These are phyloP conservation scores for Arthroderma sp. DNA, from an alignment of 2,329 filamentous ascomycete genomes.

Conservation along the genomic window DNA sequence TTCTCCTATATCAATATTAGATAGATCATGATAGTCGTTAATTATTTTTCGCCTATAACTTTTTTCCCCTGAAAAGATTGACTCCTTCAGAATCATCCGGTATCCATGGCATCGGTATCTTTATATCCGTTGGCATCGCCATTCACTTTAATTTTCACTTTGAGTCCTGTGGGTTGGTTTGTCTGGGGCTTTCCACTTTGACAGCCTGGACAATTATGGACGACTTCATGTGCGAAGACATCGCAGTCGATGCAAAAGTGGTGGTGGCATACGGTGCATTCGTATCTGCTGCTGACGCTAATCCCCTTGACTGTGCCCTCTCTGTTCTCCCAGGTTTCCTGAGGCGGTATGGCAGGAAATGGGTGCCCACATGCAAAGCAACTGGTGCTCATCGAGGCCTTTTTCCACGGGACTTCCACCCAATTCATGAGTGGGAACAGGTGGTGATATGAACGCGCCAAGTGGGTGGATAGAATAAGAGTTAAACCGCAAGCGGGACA, in stretches of 20 bases:
- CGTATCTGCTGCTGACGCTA: constrained; percentile 77
- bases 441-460: constrained; percentile 87
- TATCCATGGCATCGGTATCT: constrained; percentile 10
- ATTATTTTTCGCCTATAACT: too few species aligned
- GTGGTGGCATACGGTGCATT: constrained; percentile 69
- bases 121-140: constrained; percentile 2
- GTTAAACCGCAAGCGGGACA: constrained; percentile 87
- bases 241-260: constrained; percentile 99
- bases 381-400: constrained; percentile 47
- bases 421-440: constrained; percentile 83
- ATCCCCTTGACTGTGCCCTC: constrained; percentile 44
- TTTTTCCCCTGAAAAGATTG: too few species aligned
- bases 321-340: constrained; percentile 21
- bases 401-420: constrained; percentile 74
- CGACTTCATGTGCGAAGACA: constrained; percentile 81
- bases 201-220: constrained; percentile 94
- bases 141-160: background rate
- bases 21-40: too few species aligned
- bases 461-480: constrained; percentile 82
- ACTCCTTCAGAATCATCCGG: background rate
- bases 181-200: constrained; percentile 31
- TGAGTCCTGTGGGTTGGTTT: background rate
- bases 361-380: constrained; percentile 67
- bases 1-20: too few species aligned
- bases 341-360: constrained; percentile 47